These are phyloP conservation scores for Iris macrosiphon DNA, from an alignment of 106 monocot species.

Conservation along the genomic window DNA sequence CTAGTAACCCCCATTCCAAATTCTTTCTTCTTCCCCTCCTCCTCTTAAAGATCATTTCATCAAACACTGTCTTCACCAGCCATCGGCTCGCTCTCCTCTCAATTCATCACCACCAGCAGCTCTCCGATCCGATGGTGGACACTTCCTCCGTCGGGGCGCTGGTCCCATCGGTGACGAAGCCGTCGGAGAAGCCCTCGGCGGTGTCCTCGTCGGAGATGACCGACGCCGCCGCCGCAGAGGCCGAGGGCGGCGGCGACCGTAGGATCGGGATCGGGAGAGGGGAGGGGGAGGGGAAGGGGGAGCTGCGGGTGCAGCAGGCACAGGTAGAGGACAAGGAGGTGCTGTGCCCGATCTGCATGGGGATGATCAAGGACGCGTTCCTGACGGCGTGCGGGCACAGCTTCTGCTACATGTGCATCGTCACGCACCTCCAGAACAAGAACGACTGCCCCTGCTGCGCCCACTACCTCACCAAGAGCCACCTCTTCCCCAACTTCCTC, in stretches of 20 bases:
- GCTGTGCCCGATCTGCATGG: slow-evolving; percentile 95
- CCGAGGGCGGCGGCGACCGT: background rate
- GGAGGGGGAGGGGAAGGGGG: background rate
- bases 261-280: background rate
- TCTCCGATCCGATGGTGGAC: too few relatives aligned
- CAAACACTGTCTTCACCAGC: too few relatives aligned
- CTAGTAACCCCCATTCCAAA: too few relatives aligned
- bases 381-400: slow-evolving; percentile 88
- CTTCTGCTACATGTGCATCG: slow-evolving; percentile 99
- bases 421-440: slow-evolving; percentile 91
- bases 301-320: background rate
- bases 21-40: too few relatives aligned
- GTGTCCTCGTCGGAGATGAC: slow-evolving; percentile 10
- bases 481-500: slow-evolving; percentile 92
- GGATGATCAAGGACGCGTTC: slow-evolving; percentile 89
- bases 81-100: too few relatives aligned
- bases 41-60: too few relatives aligned
- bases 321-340: slow-evolving; percentile 50
- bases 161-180: slow-evolving; percentile 27
- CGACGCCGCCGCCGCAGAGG: slow-evolving; percentile 10
- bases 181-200: slow-evolving; percentile 3
- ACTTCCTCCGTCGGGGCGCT: slow-evolving; percentile 33
- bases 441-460: slow-evolving; percentile 94
- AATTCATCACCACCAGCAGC: too few relatives aligned
- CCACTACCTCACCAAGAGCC: slow-evolving; percentile 75